phyloP scores from a whole-genome alignment of 2,329 filamentous ascomycete species.

The Scorias spongiosa region DNA sequence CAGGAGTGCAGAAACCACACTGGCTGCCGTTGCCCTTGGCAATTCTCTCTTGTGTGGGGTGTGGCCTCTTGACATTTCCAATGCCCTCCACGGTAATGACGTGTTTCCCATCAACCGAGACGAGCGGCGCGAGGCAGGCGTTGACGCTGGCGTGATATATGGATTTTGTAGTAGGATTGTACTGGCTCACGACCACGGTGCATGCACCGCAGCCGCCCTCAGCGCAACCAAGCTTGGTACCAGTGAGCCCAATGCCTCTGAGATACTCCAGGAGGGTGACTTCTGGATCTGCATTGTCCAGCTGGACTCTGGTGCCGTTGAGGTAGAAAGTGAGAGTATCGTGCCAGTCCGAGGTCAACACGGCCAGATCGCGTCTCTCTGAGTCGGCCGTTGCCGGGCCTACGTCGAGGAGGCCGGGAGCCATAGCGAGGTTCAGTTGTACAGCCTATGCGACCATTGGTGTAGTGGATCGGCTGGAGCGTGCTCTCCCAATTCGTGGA shows the following conservation, averaged over 20 bases:
- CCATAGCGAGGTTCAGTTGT: slow-evolving; percentile 29
- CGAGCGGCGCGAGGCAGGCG: slow-evolving; percentile 81
- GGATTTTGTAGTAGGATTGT: slow-evolving; percentile 78
- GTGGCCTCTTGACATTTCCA: slow-evolving; percentile 70
- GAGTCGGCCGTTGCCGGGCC: slow-evolving; percentile 28
- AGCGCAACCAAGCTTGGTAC: slow-evolving; percentile 90
- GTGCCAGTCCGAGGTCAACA: slow-evolving; percentile 63
- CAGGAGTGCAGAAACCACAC: slow-evolving; percentile 90
- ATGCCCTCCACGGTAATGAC: slow-evolving; percentile 97
- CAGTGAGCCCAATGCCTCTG: slow-evolving; percentile 79
- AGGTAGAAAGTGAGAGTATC: slow-evolving; percentile 86
- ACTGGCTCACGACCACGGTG: slow-evolving; percentile 86
- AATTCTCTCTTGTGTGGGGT: slow-evolving; percentile 81
- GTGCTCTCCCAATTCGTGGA: too few species aligned
- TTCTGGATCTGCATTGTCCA: slow-evolving; percentile 83
- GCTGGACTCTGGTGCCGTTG: slow-evolving; percentile 76
- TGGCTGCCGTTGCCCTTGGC: slow-evolving; percentile 86
- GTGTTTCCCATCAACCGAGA: slow-evolving; percentile 92
- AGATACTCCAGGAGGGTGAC: slow-evolving; percentile 86
- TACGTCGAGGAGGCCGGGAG: slow-evolving; percentile 39
- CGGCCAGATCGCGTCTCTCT: slow-evolving; percentile 34
- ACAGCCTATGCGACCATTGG: too few species aligned
- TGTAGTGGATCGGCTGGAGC: too few species aligned
- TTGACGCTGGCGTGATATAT: slow-evolving; percentile 97
- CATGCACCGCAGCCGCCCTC: slow-evolving; percentile 95